Percentiles rank a stretch among this genome's conserved stretches.
phyloP scores from a whole-genome alignment of 2,329 filamentous ascomycete species.

The Sclerotinia sclerotiorum region DNA sequence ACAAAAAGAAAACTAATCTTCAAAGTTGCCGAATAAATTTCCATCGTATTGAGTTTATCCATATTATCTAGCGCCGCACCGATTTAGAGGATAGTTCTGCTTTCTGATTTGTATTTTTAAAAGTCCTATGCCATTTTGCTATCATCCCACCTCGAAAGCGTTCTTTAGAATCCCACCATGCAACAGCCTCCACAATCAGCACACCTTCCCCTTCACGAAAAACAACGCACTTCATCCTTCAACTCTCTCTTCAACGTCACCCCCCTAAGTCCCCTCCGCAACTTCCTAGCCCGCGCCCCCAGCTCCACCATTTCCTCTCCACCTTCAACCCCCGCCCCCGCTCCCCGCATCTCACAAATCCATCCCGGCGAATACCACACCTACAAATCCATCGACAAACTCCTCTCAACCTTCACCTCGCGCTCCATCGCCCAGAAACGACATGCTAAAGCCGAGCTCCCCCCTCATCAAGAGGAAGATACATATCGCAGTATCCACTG shows the following conservation, averaged over 20 bases:
- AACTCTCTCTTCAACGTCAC: slow-evolving; percentile 2
- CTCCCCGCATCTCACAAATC: slow-evolving; percentile 1
- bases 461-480: neutral
- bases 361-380: slow-evolving; percentile 8
- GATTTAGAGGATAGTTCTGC: neutral
- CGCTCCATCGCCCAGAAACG: neutral
- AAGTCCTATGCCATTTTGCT: neutral
- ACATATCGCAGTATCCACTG: slow-evolving; percentile 20
- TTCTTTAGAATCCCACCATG: neutral
- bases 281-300: neutral
- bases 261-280: neutral
- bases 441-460: neutral
- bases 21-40: neutral
- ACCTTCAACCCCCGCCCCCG: neutral
- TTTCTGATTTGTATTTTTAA: neutral
- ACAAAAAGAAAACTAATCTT: neutral
- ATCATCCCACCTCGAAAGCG: neutral
- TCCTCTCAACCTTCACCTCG: slow-evolving; percentile 11
- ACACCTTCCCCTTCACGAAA: neutral
- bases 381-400: neutral
- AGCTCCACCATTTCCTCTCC: neutral
- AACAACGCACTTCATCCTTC: neutral
- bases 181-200: neutral
- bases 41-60: neutral
- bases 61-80: neutral